Conservation (phyloP, 2,329 filamentous ascomycete genomes). For the Colletotrichum viniferum region DNA sequence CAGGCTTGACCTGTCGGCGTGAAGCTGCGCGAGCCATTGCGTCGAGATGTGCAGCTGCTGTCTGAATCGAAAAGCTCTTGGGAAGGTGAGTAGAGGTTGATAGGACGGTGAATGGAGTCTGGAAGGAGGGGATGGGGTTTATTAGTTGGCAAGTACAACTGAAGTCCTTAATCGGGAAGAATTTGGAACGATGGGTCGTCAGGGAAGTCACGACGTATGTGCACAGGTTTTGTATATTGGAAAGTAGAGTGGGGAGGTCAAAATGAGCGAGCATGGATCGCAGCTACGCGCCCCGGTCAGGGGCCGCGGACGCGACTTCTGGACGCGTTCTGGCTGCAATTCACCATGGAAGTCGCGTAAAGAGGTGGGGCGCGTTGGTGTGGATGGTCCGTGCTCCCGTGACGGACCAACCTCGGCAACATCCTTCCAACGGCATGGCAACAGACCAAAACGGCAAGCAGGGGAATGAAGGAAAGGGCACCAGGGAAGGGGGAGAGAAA, state of each 20-base stretch:
- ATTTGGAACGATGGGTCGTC: background rate
- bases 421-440: background rate
- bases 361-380: constrained; percentile 4
- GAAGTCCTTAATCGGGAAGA: background rate
- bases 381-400: background rate
- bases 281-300: constrained; percentile 13
- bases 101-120: background rate
- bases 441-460: background rate
- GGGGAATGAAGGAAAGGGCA: background rate
- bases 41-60: background rate
- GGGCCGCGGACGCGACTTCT: constrained; percentile 8
- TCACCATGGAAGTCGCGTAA: constrained; percentile 18
- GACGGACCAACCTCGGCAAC: constrained; percentile 6
- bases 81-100: background rate
- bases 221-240: constrained; percentile 19
- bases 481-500: background rate
- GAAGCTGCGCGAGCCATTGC: constrained; percentile 22
- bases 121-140: background rate
- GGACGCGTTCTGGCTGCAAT: constrained; percentile 8
- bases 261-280: constrained; percentile 11
- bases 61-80: background rate
- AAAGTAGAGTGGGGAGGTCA: constrained; percentile 14
- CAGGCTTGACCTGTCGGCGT: constrained; percentile 20
- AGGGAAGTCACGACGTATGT: constrained; percentile 1
- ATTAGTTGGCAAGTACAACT: background rate